Evolutionary conservation across 345 rosid species (phyloP).

Genomic region (Salix dunnii): DNA sequence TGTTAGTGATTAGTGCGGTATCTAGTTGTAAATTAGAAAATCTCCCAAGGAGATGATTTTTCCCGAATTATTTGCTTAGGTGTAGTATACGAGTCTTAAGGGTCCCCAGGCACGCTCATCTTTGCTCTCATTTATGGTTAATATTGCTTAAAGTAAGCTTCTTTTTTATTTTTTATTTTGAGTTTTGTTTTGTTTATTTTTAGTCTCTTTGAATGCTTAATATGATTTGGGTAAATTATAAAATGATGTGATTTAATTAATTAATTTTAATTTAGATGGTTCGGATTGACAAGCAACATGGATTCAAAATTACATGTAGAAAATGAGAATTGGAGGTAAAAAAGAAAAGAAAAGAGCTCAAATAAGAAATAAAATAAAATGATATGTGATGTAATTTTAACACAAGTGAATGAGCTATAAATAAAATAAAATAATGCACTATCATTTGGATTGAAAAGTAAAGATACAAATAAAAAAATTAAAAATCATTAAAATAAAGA

Average conservation of each 20-base stretch:
- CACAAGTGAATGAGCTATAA: no score
- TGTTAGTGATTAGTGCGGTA: not conserved
- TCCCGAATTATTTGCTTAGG: not conserved
- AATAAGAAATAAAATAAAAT: no score
- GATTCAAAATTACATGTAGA: no score
- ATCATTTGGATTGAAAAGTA: no score
- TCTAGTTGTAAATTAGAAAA: conserved; percentile 13
- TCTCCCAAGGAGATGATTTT: conserved; percentile 1
- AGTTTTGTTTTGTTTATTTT: not conserved
- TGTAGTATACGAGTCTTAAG: not conserved
- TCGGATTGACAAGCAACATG: not conserved
- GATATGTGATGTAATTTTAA: no score
- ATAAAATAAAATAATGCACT: no score
- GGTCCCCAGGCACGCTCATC: not conserved
- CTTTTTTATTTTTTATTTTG: not conserved
- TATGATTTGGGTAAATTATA: not conserved
- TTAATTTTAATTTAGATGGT: not conserved
- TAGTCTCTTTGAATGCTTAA: not conserved
- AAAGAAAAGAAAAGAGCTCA: no score
- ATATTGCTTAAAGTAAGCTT: not conserved
- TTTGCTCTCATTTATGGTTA: no score
- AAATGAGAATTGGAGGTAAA: no score
- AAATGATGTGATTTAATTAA: not conserved
- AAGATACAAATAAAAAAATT: no score
- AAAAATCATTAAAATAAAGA: no score